phyloP scores from a whole-genome alignment of 2,329 filamentous ascomycete genomes.

The Torrubiellomyces zombiae region DNA sequence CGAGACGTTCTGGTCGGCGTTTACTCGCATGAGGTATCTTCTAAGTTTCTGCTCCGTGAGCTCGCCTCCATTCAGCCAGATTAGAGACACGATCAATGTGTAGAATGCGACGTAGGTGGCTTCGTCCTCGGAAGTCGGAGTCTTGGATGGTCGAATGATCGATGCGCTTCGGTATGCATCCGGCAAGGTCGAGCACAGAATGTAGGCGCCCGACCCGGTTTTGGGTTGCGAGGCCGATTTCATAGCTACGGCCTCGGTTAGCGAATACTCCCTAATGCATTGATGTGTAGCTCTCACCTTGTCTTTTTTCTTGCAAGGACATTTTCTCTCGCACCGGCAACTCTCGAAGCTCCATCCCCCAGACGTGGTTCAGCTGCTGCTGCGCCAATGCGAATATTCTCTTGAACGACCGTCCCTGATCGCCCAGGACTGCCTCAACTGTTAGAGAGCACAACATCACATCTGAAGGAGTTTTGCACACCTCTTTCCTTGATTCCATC shows the following conservation, averaged over 20 bases:
- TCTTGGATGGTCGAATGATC: constrained; percentile 52
- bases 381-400: constrained; percentile 65
- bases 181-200: constrained; percentile 60
- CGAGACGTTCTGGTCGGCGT: constrained; percentile 59
- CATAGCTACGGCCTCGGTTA: constrained; percentile 15
- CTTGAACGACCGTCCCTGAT: constrained; percentile 55
- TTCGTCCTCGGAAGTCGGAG: constrained; percentile 50
- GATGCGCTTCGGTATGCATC: constrained; percentile 44
- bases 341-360: constrained; percentile 88
- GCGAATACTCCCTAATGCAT: neutral
- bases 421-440: constrained; percentile 48
- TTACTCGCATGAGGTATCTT: constrained; percentile 56
- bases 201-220: constrained; percentile 51
- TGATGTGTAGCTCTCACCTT: constrained; percentile 46
- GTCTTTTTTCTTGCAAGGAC: constrained; percentile 59
- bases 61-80: constrained; percentile 55
- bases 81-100: constrained; percentile 61
- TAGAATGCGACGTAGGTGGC: constrained; percentile 71
- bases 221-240: constrained; percentile 33
- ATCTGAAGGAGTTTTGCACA: constrained; percentile 9
- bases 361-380: constrained; percentile 47
- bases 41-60: constrained; percentile 66
- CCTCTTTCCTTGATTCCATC: constrained; percentile 49
- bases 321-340: constrained; percentile 68
- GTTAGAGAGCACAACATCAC: constrained; percentile 3